Evolutionary conservation across 2,329 filamentous ascomycete species (phyloP), one percentile per base, ranked within the genome.

Genomic region (Pseudogymnoascus sp.): DNA sequence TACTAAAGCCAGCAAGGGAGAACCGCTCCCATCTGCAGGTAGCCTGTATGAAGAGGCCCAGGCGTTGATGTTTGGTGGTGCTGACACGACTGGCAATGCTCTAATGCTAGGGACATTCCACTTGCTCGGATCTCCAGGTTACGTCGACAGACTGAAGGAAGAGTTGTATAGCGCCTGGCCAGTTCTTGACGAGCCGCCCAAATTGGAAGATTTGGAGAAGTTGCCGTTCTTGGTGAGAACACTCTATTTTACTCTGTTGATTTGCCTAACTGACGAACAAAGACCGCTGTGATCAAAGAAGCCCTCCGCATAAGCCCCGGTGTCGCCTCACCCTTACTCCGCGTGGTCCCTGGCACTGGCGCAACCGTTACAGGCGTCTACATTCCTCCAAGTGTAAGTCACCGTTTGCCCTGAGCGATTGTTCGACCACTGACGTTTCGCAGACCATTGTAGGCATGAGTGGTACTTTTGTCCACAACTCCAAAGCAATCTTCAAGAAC

Each of bases 61-160:
- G 66, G 75, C 76, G 0, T 70, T 81, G 60, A 71, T 81, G 66
- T 79, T 80, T 65, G 79, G 74, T 6, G 79, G 78, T 12, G 73
- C 73, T 11, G 77, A 80, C 63, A 80, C 78, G 0, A 73, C 75
- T 5, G 78, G 73, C 0, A 76, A 75, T 42, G 73, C 77, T 1
- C 65, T 78, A 6, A 76, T 75, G 70, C 66, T 76, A 7, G 78
- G 77, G 0, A 72, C 72, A 1, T 79, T 74, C 63, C 70, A 79
- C 60, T 62, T 80, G 25, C 69, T 80, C 3, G 69, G 74, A 28
- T 65, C 73, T 1, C 73, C 74, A 0, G 64, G 68, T 0, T 66
- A 74, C 14, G 63, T 75, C 37, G 60, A 71, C 12, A 73, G 69
- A 53, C 67, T 81, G 6, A 73, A 75, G 59, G 63, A 64, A 1